phyloP scores from a whole-genome alignment of 805 yeast genomes.

The Sugiyamaella lignohabitans region DNA sequence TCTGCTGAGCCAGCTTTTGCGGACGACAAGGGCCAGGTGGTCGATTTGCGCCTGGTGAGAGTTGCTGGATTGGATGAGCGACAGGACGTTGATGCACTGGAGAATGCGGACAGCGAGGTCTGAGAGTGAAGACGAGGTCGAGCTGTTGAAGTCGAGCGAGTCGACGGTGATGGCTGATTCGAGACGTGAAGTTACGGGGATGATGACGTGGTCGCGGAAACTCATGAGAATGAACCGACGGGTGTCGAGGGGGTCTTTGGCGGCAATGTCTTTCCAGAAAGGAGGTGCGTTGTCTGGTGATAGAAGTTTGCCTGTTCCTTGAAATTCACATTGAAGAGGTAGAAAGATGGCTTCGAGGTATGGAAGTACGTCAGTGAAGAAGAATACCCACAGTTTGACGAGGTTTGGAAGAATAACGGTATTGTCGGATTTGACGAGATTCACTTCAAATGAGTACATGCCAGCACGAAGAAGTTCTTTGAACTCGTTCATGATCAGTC shows the following conservation, averaged over 20 bases:
- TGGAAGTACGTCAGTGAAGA: conserved; percentile 49
- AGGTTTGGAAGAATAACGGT: conserved; percentile 25
- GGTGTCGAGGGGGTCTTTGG: conserved; percentile 21
- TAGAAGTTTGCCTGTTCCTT: conserved; percentile 38
- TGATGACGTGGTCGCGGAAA: conserved; percentile 32
- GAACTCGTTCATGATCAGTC: conserved; percentile 36
- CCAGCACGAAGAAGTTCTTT: conserved; percentile 42
- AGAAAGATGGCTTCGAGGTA: conserved; percentile 55
- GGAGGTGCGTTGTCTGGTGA: conserved; percentile 32
- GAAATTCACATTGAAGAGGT: conserved; percentile 50
- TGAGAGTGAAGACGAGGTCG: conserved; percentile 14
- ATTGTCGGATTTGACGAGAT: conserved; percentile 25
- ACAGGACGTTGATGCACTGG: conserved; percentile 58
- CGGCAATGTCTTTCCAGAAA: conserved; percentile 31
- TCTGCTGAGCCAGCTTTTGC: conserved; percentile 25
- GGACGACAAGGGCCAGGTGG: conserved; percentile 34
- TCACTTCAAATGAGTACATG: conserved; percentile 24
- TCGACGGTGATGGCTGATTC: not conserved
- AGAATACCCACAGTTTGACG: conserved; percentile 49
- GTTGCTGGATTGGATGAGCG: conserved; percentile 47
- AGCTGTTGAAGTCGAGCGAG: conserved; percentile 12
- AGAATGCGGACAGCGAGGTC: conserved; percentile 36
- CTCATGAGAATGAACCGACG: conserved; percentile 29
- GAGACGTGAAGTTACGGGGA: conserved; percentile 23
- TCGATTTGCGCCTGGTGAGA: conserved; percentile 56